These are phyloP conservation scores for Metarhizium anisopliae DNA, from an alignment of 2,329 filamentous ascomycete species.

Conservation along the genomic window DNA sequence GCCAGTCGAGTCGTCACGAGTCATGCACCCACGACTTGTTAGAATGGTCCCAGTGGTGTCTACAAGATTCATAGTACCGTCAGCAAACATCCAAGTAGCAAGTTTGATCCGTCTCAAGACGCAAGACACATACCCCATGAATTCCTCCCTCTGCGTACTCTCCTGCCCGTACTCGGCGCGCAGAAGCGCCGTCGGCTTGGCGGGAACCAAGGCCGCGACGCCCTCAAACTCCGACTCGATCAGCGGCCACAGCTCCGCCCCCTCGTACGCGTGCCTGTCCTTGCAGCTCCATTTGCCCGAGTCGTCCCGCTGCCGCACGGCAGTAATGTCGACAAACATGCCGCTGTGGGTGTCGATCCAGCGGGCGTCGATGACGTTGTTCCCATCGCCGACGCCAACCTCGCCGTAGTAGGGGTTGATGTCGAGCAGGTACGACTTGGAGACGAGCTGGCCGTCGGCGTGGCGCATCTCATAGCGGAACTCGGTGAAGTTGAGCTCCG, in stretches of 20 bases:
- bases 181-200: neutral
- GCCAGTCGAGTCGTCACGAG: too few species aligned
- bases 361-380: slow-evolving; percentile 74
- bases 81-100: neutral
- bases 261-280: slow-evolving; percentile 65
- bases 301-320: slow-evolving; percentile 57
- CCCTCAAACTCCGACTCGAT: slow-evolving; percentile 68
- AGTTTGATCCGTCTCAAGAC: neutral
- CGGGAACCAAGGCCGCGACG: slow-evolving; percentile 57
- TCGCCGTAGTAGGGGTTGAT: slow-evolving; percentile 63
- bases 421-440: slow-evolving; percentile 59
- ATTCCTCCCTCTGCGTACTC: neutral
- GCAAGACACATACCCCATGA: neutral
- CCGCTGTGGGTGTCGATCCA: slow-evolving; percentile 74
- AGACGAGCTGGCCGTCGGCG: slow-evolving; percentile 29
- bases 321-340: slow-evolving; percentile 78
- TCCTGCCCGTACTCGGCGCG: neutral
- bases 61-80: neutral
- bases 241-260: slow-evolving; percentile 67
- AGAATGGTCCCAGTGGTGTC: neutral
- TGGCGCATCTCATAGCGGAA: slow-evolving; percentile 42
- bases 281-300: slow-evolving; percentile 69
- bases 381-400: slow-evolving; percentile 53
- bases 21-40: too few species aligned
- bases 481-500: slow-evolving; percentile 59